These are phyloP conservation scores for Acacia pycnantha DNA, from an alignment of 331 rosid genomes.

Conservation along the genomic window DNA sequence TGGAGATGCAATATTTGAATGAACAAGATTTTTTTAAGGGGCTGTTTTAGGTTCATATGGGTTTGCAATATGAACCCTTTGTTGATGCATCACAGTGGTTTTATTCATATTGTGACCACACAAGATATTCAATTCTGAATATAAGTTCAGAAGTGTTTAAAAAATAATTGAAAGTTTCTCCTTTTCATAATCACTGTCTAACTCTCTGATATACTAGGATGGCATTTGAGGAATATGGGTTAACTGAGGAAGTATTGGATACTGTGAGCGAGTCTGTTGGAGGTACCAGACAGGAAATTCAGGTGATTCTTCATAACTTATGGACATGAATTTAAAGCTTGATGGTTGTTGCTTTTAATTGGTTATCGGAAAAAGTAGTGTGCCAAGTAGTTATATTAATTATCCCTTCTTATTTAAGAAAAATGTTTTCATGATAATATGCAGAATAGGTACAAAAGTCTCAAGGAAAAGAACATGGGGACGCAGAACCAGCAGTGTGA, in stretches of 20 bases:
- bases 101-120: neutral
- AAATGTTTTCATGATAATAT: constrained; percentile 25
- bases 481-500: constrained; percentile 40
- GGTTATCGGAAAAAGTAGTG: constrained; percentile 6
- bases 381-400: constrained; percentile 12
- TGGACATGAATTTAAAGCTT: constrained; percentile 11
- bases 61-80: constrained; percentile 20
- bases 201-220: constrained; percentile 59
- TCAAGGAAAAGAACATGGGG: constrained; percentile 55
- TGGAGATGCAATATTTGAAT: constrained; percentile 22
- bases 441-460: constrained; percentile 71
- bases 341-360: constrained; percentile 20
- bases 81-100: constrained; percentile 7
- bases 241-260: constrained; percentile 66
- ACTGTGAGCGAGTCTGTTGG: constrained; percentile 74
- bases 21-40: neutral
- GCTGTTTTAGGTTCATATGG: constrained; percentile 16
- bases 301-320: constrained; percentile 54
- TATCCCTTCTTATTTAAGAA: constrained; percentile 29
- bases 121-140: constrained; percentile 9
- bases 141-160: constrained; percentile 12
- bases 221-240: constrained; percentile 85
- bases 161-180: constrained; percentile 16
- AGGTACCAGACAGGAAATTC: constrained; percentile 62
- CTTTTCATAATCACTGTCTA: constrained; percentile 24